Base-by-base conservation (phyloP, 208 protist genomes). In the Acanthamoeba divionensis region DNA sequence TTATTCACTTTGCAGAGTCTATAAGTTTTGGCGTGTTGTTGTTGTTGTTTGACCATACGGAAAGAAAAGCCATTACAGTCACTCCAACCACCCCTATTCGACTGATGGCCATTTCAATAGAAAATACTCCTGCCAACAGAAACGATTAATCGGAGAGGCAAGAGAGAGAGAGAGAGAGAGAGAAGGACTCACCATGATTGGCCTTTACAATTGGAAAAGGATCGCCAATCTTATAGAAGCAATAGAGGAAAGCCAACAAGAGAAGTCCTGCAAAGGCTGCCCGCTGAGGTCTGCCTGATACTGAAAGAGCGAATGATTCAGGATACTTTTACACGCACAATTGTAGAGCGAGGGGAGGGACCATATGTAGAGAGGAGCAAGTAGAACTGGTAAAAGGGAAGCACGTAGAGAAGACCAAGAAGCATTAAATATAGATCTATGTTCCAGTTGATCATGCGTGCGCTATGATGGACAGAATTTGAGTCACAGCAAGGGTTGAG, bases 361-460 rank as follows among this genome's bases (percentile, higher is more conserved):
- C 77, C 3, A 44, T 67, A 86, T 21, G 33, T 33, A 1, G 77
- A 86, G 1, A 90, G 66, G 38, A 90, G 44, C 26, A 90, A 47
- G 29, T 90, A 90, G 50, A 79, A 90, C 44, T 90, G 83, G 62
- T 79, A 90, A 33, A 79, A 90, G 6, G 83, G 83, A 57, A 90
- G 13, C 66, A 90, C 66, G 18, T 13, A 71, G 47, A 90, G 24
- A 18, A 90, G 44, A 6, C 45, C 36, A 0, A 77, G 21, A 12
- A 90, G 45, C n/a, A 90, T 71, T n/a, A 90, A 47, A 36, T 90
- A 90, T 38, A 90, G 48, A 21, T 90, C 83, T 24, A 90, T 55
- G 62, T 79, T 90, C 83, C 83, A 90, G 66, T 90, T 90, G 24
- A 90, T 36, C 83, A 47, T 66, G 15, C 83, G 83, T 7, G 83